A percentile compares a stretch with the other conserved stretches of the same genome.
Conservation (phyloP, 805 yeast species). For the Metschnikowia drakensbergensis region DNA sequence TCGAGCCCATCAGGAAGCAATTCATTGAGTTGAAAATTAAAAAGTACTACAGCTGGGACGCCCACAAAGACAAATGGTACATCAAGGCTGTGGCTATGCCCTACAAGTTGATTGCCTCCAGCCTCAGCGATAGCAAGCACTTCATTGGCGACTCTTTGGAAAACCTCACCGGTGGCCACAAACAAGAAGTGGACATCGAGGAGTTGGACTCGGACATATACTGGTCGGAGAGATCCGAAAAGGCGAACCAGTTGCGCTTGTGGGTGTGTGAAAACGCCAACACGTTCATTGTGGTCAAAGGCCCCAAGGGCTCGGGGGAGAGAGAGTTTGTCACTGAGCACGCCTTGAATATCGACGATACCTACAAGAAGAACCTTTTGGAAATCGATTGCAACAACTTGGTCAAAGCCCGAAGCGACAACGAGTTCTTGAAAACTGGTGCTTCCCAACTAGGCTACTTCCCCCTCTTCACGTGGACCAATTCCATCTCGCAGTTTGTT, state of each 20-base stretch:
- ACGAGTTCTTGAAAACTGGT: conserved; percentile 59
- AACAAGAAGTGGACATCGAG: conserved; percentile 15
- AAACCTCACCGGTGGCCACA: conserved; percentile 12
- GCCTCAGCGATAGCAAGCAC: conserved; percentile 33
- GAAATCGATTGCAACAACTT: conserved; percentile 76
- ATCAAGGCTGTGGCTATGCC: conserved; percentile 28
- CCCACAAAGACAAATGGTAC: conserved; percentile 35
- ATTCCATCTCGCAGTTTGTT: conserved; percentile 68
- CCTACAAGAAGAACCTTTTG: conserved; percentile 45
- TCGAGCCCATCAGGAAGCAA: conserved; percentile 89
- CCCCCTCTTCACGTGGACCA: conserved; percentile 93
- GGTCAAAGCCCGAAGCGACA: conserved; percentile 70
- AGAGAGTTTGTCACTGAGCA: conserved; percentile 69
- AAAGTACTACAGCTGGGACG: conserved; percentile 50
- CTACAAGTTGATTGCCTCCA: conserved; percentile 20
- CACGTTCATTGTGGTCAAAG: conserved; percentile 84
- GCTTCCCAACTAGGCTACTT: conserved; percentile 83
- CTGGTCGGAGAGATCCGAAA: conserved; percentile 71
- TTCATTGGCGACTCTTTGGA: conserved; percentile 30
- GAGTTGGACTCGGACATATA: conserved; percentile 30
- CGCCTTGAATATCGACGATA: conserved; percentile 53
- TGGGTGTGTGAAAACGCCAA: conserved; percentile 88
- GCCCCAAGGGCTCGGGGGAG: conserved; percentile 96
- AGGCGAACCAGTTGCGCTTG: conserved; percentile 62
- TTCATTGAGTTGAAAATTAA: conserved; percentile 72